Base-by-base conservation (phyloP, 2,329 filamentous ascomycete genomes). In the Fusarium neocosmosporiellum region DNA sequence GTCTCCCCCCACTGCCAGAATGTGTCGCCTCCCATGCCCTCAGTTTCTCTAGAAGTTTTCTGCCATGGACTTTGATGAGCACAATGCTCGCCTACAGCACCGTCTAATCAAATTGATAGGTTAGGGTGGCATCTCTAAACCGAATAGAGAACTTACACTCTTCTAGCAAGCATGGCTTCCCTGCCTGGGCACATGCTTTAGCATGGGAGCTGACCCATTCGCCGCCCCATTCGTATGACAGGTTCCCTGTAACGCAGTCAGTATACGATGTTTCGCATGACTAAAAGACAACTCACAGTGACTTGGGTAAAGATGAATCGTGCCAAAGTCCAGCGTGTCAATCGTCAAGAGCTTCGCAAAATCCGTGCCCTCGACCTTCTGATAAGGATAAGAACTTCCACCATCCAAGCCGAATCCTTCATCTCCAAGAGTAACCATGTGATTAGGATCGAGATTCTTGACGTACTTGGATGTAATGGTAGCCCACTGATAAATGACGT, bases 401-500 rank as follows among this genome's bases (percentile, higher is more conserved):
- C 86, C 36, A n/a, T 60, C 29, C 14, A 64, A 31, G 9, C 66
- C 66, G 14, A 67, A 41, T 18, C 66, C 57, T 50, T 65, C 57
- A 27, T 57, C 61, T 50, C 66, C 55, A n/a, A 57, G 55, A 6
- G 66, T 27, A 13, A 59, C 68, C 29, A 92, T 87, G 80, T 92
- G 91, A 63, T 87, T 81, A 1, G 85, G 72, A 76, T 93, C 91
- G 14, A 92, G 83, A 14, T 83, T 86, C 80, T 92, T 93, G 80
- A 93, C 88, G 77, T 91, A 93, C 3, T 86, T 89, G 7, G 71
- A 73, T 20, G 62, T 61, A 4, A 80, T 80, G 43, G 84, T 81
- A 20, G 89, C 89, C 91, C 91, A 93, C 70, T 89, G 87, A 69
- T 82, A 58, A 36, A 73, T 70, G 29, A 72, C 64, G 37, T 64